Evolutionary conservation across 2,329 filamentous ascomycete genomes (phyloP), one percentile per base, ranked within the genome.

Genomic region (Rhytidhysteron rufulum): DNA sequence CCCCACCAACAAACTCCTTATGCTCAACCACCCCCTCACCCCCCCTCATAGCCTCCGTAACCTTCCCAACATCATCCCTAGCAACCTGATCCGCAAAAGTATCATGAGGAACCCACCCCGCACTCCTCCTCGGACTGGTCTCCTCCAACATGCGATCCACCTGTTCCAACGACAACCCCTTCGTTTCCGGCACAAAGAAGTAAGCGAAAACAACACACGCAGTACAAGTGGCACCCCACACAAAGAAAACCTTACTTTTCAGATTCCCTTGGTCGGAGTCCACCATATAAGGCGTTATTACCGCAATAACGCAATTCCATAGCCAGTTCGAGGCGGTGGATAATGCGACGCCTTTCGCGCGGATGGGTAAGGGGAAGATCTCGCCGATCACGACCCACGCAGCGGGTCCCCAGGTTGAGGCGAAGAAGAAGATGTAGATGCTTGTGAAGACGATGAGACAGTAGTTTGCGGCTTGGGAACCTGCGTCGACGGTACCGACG

Each of bases 371-470:
- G 42, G 88, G 88, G 80, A 86, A 95, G 68, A 93, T 85, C 73
- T 95, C 88, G 62, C 88, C 88, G 57, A 93, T 90, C 53, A 94
- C 78, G 41, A 76, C 73, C 78, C 77, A 81, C 19, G 75, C 77
- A 41, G 74, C 84, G 5, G 88, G 87, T 39, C 88, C 88, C 88
- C 88, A 95, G 49, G 88, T 95, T 43, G 79, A 82, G 44, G 88
- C 88, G 65, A 95, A 95, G 77, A 85, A 91, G 78, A 88, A 89
- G 75, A 95, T 90, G 77, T 89, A 93, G 73, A 95, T 83, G 71
- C 83, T 85, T 61, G 93, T 93, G 72, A 94, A 93, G 45, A 86
- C 80, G 50, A 95, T 88, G 75, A 90, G 66, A 50, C 51, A 59
- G 20, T 62, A 54, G 35, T 65, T 61, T 1, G 80, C 82, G 2